Base-by-base conservation (phyloP, 1,139 yeast species). In the Saccharomyces hybrid region DNA sequence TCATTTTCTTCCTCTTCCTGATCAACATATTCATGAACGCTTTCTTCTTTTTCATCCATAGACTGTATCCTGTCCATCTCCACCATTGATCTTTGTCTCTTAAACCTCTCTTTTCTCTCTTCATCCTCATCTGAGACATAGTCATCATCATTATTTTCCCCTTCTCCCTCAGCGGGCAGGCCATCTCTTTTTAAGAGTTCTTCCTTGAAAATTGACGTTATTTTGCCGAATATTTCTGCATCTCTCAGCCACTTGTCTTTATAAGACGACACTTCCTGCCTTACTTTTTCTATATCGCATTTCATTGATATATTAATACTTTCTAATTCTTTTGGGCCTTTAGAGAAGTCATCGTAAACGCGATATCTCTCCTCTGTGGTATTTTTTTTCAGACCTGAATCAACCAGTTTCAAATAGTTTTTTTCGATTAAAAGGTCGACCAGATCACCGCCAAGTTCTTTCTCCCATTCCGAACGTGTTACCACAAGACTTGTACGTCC, bases 201-300 rank as follows among this genome's bases (percentile, higher is more conserved):
- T 8, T 60, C 67, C 47, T 61, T 62, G 25, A 68, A 55, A 1
- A 64, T 56, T 4, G 59, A 54, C 0, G 68, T 59, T 16, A 68
- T 61, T 42, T 62, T 65, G 5, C 59, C 55, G 47, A 67, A 64
- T 9, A 67, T 57, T 9, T 63, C 63, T 2, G 69, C 69, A 58
- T 67, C 68, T 41, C 64, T 61, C 32, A 61, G 30, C 71, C 71
- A 68, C 50, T 64, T 64, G 4, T 57, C 56, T 50, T 66, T 66
- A 49, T 65, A 67, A 4, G 51, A 46, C 9, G 48, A 53, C 31
- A 68, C 49, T 32, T 68, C 70, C 9, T 54, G 50, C 6, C 56
- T 50, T 25, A 67, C 51, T 44, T 63, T 63, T 3, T 57, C 56
- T 14, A 67, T 62, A 53, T 67, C 70, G 3, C 52, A 53, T 53